These are phyloP conservation scores for Nitzschia sp. DNA, from an alignment of 108 stramenopile genomes.

Conservation along the genomic window DNA sequence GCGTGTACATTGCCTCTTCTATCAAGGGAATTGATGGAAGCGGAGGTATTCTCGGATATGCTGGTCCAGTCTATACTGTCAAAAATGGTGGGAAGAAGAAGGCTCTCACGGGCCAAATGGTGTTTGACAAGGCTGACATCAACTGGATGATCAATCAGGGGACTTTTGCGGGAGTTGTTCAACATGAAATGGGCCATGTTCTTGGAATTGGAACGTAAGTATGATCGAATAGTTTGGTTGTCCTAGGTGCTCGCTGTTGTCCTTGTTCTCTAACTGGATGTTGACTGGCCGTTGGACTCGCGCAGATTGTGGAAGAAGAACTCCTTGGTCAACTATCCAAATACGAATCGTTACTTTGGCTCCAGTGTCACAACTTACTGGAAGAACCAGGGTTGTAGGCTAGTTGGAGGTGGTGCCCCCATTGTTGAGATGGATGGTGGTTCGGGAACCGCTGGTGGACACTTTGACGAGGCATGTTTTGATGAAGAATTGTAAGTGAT, in stretches of 20 bases:
- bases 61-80: background rate
- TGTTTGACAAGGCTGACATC: background rate
- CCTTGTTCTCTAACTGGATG: no score
- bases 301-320: background rate
- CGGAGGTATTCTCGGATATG: background rate
- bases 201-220: conserved; percentile 36
- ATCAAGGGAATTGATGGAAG: background rate
- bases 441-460: conserved; percentile 28
- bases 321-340: background rate
- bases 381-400: background rate
- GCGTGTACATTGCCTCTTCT: background rate
- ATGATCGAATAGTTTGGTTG: background rate
- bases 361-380: background rate
- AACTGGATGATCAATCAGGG: background rate
- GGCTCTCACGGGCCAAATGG: conserved; percentile 3
- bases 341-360: background rate
- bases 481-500: conserved; percentile 22
- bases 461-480: conserved; percentile 43
- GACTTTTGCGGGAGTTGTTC: conserved; percentile 1
- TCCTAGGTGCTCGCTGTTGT: no score
- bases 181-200: conserved; percentile 54
- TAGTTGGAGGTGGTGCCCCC: background rate
- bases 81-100: background rate
- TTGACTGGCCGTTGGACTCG: background rate
- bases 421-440: conserved; percentile 30